Base-by-base conservation (phyloP, 1,284 basidiomycete species). In the Austroboletus niveus region DNA sequence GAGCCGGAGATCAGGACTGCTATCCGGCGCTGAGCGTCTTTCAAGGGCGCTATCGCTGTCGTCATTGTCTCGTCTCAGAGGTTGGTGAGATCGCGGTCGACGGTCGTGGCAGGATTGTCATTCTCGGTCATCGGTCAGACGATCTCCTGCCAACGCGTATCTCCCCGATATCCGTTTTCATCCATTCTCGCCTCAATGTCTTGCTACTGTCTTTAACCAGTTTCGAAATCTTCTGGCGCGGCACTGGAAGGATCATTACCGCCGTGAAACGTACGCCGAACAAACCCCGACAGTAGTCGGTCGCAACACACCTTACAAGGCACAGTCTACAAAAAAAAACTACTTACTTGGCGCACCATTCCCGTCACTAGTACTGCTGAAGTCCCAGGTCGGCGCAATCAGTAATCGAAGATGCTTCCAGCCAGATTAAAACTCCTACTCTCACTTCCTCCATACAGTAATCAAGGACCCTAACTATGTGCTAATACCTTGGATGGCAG, bases 1-100 rank as follows among this genome's bases (percentile, higher is more conserved):
- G 90, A 93, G 54, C 94, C 94, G 42, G 85, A 88, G 63, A 89
- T 85, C 59, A 89, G 80, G 12, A 89, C 85, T 29, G 80, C 84
- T 42, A 89, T 78, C 44, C 74, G 69, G 47, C 74, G 66, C 4
- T 44, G 59, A 9, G 50, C n/a, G 5, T 40, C 44, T n/a, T 1
- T 50, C 30, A 45, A 8, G 20, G 15, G 6, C 15, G 36, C 8
- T 10, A 5, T 46, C 15, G 47, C 50, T 39, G 58, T 48, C 34
- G 50, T 12, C 58, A 60, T 58, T 24, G 29, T 40, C 38, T 31
- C 2, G 32, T 39, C 17, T 11, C 7, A 9, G 22, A 6, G 14
- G 38, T 6, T 17, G 24, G 15, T 38, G 30, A 42, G 45, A 31
- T 42, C 36, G 42, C 36, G 43, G 45, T 17, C 17, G 49, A 46